phyloP scores from a whole-genome alignment of 352 stramenopile species.

The Globisporangium middletonii region DNA sequence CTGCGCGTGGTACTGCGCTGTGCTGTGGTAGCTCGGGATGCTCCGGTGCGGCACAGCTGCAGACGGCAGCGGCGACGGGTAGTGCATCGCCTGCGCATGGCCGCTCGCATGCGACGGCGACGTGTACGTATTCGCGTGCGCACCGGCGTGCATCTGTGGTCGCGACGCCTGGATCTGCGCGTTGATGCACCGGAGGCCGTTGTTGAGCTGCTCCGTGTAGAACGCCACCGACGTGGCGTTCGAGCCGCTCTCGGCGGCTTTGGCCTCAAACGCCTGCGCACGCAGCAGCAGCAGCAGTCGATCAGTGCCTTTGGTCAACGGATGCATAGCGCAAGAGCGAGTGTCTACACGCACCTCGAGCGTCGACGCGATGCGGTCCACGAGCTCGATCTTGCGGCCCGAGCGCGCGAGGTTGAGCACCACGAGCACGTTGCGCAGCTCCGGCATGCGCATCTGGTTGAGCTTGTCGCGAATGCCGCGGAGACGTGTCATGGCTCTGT shows the following conservation, averaged over 20 bases:
- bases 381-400: slow-evolving; percentile 72
- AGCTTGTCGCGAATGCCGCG: slow-evolving; percentile 43
- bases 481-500: slow-evolving; percentile 20
- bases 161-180: slow-evolving; percentile 24
- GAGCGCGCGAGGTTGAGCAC: slow-evolving; percentile 64
- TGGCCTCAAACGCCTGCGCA: slow-evolving; percentile 37
- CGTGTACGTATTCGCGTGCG: not conserved
- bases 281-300: not conserved
- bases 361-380: slow-evolving; percentile 61
- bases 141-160: slow-evolving; percentile 11
- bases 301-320: not conserved
- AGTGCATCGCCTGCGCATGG: not conserved
- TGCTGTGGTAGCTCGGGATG: slow-evolving; percentile 9
- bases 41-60: slow-evolving; percentile 4
- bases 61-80: not conserved
- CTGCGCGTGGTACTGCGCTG: slow-evolving; percentile 1
- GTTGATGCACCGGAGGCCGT: slow-evolving; percentile 44
- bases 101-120: not conserved
- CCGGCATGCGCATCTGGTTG: slow-evolving; percentile 55
- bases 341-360: slow-evolving; percentile 35
- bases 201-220: slow-evolving; percentile 48
- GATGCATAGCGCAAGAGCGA: not conserved
- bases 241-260: slow-evolving; percentile 32
- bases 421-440: slow-evolving; percentile 68
- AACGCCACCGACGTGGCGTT: slow-evolving; percentile 44